These are phyloP conservation scores for Phytophthora chlamydospora DNA, from an alignment of 352 stramenopile genomes.

Conservation along the genomic window DNA sequence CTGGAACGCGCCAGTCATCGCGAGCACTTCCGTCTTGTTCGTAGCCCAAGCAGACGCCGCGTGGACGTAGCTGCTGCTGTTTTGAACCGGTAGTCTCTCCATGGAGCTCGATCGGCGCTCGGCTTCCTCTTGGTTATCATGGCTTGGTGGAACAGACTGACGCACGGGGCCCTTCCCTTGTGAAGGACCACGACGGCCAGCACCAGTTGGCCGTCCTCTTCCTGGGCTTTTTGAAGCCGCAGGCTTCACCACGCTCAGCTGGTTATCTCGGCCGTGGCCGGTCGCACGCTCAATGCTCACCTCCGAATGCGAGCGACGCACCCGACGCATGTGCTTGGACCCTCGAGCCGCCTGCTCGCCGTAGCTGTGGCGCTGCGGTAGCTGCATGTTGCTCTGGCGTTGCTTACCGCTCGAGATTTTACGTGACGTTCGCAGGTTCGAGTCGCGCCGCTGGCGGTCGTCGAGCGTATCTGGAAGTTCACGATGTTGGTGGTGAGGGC, in stretches of 20 bases:
- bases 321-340: slow-evolving; percentile 47
- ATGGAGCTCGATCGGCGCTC: slow-evolving; percentile 51
- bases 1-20: slow-evolving; percentile 78
- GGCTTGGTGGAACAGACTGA: slow-evolving; percentile 27
- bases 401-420: slow-evolving; percentile 42
- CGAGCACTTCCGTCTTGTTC: slow-evolving; percentile 73
- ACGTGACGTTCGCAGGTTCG: slow-evolving; percentile 41
- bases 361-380: slow-evolving; percentile 43
- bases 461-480: slow-evolving; percentile 41
- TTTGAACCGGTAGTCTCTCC: slow-evolving; percentile 57
- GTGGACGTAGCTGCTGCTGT: slow-evolving; percentile 68
- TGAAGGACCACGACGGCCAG: slow-evolving; percentile 26
- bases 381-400: slow-evolving; percentile 37
- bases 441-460: slow-evolving; percentile 44
- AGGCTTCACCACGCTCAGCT: slow-evolving; percentile 16
- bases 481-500: slow-evolving; percentile 32
- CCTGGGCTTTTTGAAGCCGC: slow-evolving; percentile 17
- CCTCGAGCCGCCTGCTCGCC: slow-evolving; percentile 34
- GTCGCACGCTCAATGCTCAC: slow-evolving; percentile 44
- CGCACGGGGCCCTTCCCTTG: slow-evolving; percentile 20
- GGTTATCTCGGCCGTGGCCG: slow-evolving; percentile 21
- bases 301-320: slow-evolving; percentile 55
- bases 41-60: slow-evolving; percentile 77
- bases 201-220: slow-evolving; percentile 23
- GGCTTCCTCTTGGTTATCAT: slow-evolving; percentile 46